Evolutionary conservation across 2,329 filamentous ascomycete genomes (phyloP), one percentile per base, ranked within the genome.

Genomic region (Xylariaceae sp.): DNA sequence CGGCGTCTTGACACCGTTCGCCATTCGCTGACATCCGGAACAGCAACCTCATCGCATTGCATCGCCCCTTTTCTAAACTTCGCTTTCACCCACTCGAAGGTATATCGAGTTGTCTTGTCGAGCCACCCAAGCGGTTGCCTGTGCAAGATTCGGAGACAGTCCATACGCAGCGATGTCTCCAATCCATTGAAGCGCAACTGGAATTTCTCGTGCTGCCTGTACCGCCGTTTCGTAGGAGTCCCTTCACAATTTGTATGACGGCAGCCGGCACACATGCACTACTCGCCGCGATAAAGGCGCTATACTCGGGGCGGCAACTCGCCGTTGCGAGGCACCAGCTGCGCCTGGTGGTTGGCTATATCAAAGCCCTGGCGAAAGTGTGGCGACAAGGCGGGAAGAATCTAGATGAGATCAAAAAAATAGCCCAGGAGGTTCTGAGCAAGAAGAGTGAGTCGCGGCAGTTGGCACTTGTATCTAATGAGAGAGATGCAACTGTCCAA

Each of bases 231-330:
- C 47, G 48, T 15, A 61, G 61, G 7, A 60, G 59, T 51, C 63
- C 63, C 2, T 65, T 65, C 35, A 65, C 63, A 0, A 58, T 65
- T 11, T 65, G 63, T 53, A 65, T 65, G 63, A 65, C 61, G 5
- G 59, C 61, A 8, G 59, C 63, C 10, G 60, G 58, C 18, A 61
- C 59, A 13, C 51, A 60, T 23, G 49, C 63, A 2, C 41, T 65
- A 7, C 58, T 65, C 7, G 51, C 63, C 7, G 63, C 63, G 1
- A 56, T 61, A 3, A 60, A 56, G 17, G 56, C 45, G 10, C 52
- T 64, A 18, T 64, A 61, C 23, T 57, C 61, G 0, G 61, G 61
- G 13, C 59, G 61, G 15, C 59, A 58, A 55, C 57, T 65, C n/a
- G 57, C 53, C 2, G 58, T 65, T 11, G 63, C 59, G 17, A 39